Percentiles rank a stretch among this genome's conserved stretches.
Evolutionary conservation across 2,329 filamentous ascomycete genomes (phyloP).

Genomic region (Fusarium multiceps): DNA sequence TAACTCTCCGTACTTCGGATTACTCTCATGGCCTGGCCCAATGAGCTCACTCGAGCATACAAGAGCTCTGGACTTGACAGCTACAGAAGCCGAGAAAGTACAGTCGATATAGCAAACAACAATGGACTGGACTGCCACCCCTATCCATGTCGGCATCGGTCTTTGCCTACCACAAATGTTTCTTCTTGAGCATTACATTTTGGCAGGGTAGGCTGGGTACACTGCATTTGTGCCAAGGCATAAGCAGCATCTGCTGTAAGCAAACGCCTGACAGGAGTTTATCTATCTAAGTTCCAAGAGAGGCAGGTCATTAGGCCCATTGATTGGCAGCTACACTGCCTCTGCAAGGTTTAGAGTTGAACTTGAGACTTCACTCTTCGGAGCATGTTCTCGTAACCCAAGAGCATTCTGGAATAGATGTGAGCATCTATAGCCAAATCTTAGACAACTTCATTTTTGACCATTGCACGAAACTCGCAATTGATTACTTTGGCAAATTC

Average conservation of each 20-base stretch:
- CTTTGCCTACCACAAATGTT: neutral
- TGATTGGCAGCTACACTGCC: neutral
- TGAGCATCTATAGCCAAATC: neutral
- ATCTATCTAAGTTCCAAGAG: neutral
- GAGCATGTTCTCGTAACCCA: neutral
- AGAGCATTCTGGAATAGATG: neutral
- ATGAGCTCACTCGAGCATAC: neutral
- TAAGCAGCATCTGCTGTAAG: neutral
- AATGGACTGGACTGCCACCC: neutral
- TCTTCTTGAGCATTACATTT: neutral
- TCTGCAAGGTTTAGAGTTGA: neutral
- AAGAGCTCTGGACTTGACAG: neutral
- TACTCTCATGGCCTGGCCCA: neutral
- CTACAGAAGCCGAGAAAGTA: neutral
- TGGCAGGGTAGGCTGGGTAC: neutral
- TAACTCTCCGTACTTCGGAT: neutral
- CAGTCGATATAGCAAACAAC: neutral
- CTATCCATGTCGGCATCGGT: neutral
- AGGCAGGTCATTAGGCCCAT: neutral
- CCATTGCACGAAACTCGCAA: neutral
- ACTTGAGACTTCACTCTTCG: neutral
- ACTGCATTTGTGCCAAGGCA: neutral
- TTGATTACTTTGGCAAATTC: neutral
- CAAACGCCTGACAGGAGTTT: neutral
- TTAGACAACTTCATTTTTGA: neutral